Conservation (phyloP, 495 filamentous ascomycete genomes). For the Pseudevernia furfuracea region DNA sequence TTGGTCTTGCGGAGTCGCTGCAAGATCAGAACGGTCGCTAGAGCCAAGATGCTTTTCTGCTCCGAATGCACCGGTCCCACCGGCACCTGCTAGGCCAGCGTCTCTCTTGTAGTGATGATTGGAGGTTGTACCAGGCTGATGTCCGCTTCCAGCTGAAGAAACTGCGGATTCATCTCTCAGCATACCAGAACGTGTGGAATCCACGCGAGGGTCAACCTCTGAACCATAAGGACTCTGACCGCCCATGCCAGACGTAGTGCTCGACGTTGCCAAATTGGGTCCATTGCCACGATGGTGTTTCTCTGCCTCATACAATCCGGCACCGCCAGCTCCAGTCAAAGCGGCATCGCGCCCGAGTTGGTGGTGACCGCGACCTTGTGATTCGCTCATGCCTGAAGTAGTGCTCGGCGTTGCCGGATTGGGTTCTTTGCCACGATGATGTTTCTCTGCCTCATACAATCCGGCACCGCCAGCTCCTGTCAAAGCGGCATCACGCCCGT, state of each 20-base stretch:
- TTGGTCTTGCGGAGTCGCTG: slow-evolving; percentile 10
- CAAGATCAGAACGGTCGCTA: neutral
- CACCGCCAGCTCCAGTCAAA: slow-evolving; percentile 17
- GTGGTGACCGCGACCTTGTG: slow-evolving; percentile 7
- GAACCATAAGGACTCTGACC: neutral
- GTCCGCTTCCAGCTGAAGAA: slow-evolving; percentile 16
- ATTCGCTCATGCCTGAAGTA: neutral
- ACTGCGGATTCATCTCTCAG: neutral
- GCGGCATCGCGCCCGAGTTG: slow-evolving; percentile 21
- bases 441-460: slow-evolving; percentile 19
- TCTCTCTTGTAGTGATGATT: slow-evolving; percentile 14
- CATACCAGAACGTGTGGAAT: neutral
- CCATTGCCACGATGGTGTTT: slow-evolving; percentile 14
- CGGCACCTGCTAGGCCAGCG: slow-evolving; percentile 18
- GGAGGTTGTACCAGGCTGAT: slow-evolving; percentile 15
- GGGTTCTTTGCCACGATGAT: slow-evolving; percentile 9
- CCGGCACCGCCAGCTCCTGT: slow-evolving; percentile 17
- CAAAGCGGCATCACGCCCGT: slow-evolving; percentile 22
- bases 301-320: slow-evolving; percentile 18
- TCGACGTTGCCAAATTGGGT: neutral
- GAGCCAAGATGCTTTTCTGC: slow-evolving; percentile 18
- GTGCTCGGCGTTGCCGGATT: neutral
- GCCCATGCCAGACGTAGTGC: neutral
- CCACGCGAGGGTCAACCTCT: neutral
- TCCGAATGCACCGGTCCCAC: slow-evolving; percentile 18